phyloP scores from a whole-genome alignment of 2,329 filamentous ascomycete species.

The Fusarium armeniacum region DNA sequence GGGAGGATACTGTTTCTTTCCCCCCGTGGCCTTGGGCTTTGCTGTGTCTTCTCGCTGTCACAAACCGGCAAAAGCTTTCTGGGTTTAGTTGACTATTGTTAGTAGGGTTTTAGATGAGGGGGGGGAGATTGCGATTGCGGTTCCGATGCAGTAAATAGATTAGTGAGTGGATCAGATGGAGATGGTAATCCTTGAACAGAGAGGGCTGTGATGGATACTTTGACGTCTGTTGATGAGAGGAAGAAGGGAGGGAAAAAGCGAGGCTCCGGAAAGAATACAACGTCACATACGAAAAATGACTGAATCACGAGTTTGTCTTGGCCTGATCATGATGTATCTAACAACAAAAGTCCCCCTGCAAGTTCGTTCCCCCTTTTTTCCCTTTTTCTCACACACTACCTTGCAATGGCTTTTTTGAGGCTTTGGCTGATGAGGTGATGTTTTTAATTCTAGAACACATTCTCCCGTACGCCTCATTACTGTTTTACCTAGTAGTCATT shows the following conservation, averaged over 20 bases:
- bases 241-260: neutral
- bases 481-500: neutral
- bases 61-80: constrained; percentile 9
- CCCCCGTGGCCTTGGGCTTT: neutral
- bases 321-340: neutral
- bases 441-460: neutral
- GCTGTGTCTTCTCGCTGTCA: neutral
- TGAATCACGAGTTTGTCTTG: neutral
- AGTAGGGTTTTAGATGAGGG: neutral
- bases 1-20: neutral
- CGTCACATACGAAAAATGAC: constrained; percentile 3
- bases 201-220: neutral
- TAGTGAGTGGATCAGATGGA: constrained; percentile 6
- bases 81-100: neutral
- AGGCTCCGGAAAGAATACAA: neutral
- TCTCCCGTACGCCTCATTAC: constrained; percentile 1
- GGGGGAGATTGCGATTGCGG: constrained; percentile 8
- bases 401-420: neutral
- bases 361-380: neutral
- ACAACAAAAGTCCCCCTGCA: neutral
- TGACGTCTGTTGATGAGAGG: neutral
- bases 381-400: neutral
- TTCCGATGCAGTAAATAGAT: constrained; percentile 3
- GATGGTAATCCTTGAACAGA: constrained; percentile 1
- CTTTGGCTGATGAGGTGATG: neutral